These are phyloP conservation scores for Yarrowia yakushimensis DNA, from an alignment of 805 yeast genomes.

Conservation along the genomic window DNA sequence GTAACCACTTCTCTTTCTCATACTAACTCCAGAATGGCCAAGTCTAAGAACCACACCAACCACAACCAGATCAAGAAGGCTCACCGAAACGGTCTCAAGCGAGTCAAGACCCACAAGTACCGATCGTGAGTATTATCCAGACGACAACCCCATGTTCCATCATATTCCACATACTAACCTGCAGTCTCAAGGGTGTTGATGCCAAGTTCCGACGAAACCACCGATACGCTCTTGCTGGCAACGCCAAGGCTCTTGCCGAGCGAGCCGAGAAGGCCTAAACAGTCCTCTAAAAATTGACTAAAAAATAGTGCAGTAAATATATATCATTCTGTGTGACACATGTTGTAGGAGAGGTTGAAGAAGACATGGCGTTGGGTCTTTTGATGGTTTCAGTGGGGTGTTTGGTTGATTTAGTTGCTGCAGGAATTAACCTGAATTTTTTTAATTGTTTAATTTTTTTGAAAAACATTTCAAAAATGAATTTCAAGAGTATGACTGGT, in stretches of 20 bases:
- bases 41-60: slow-evolving; percentile 99
- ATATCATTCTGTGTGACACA: not conserved
- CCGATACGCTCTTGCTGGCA: slow-evolving; percentile 98
- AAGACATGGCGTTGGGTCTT: too few species aligned
- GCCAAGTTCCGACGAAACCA: slow-evolving; percentile 99
- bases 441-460: too few species aligned
- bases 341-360: too few species aligned
- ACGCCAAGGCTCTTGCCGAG: slow-evolving; percentile 89
- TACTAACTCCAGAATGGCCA: slow-evolving; percentile 64
- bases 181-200: slow-evolving; percentile 87
- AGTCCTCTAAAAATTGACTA: not conserved
- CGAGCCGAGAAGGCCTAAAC: slow-evolving; percentile 36
- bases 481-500: too few species aligned
- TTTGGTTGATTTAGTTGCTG: too few species aligned
- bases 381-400: too few species aligned
- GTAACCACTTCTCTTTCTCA: not conserved
- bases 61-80: slow-evolving; percentile 99
- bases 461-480: too few species aligned
- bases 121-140: slow-evolving; percentile 59
- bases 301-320: slow-evolving; percentile 16
- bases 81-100: slow-evolving; percentile 99
- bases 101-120: slow-evolving; percentile 97
- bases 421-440: too few species aligned
- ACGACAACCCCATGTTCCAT: too few species aligned
- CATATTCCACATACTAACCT: not conserved